Conservation (phyloP, 305 asterid species). For the Ilex paraguariensis region DNA sequence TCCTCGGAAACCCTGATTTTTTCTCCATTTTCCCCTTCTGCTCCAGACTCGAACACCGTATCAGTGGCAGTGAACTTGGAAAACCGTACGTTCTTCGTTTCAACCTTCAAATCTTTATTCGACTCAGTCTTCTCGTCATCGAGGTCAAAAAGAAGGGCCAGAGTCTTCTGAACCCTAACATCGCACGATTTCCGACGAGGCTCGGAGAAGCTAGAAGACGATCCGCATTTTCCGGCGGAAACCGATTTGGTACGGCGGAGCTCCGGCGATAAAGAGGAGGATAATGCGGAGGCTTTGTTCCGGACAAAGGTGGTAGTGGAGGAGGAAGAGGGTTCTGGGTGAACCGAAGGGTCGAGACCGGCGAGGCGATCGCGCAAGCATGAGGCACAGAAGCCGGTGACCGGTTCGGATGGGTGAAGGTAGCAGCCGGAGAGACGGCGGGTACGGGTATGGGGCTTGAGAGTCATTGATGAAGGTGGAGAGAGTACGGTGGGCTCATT, state of each 20-base stretch:
- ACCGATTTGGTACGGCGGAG: conserved; percentile 86
- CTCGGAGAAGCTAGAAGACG: conserved; percentile 39
- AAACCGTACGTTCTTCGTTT: conserved; percentile 60
- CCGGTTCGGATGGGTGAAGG: conserved; percentile 83
- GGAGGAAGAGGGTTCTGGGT: conserved; percentile 8
- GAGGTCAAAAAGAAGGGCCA: conserved; percentile 54
- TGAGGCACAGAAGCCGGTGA: conserved; percentile 88
- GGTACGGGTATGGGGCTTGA: conserved; percentile 37
- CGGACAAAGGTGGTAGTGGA: conserved; percentile 1
- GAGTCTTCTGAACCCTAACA: conserved; percentile 45
- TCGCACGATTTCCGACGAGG: conserved; percentile 88
- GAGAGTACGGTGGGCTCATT: too few relatives aligned
- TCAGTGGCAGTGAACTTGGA: conserved; percentile 38
- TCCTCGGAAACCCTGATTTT: conserved; percentile 30
- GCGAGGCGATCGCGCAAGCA: conserved; percentile 93
- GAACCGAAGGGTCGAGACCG: conserved; percentile 47
- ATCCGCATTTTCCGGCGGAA: conserved; percentile 36
- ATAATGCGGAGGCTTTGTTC: neutral
- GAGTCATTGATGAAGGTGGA: conserved; percentile 34
- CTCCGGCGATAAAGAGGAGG: conserved; percentile 27
- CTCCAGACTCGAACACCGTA: conserved; percentile 36
- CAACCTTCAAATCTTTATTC: conserved; percentile 41
- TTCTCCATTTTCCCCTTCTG: conserved; percentile 19
- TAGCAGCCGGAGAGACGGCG: conserved; percentile 70
- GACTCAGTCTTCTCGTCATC: conserved; percentile 53